Conservation (phyloP, 148 eudicot genomes). For the Tetragonia tetragonoides region DNA sequence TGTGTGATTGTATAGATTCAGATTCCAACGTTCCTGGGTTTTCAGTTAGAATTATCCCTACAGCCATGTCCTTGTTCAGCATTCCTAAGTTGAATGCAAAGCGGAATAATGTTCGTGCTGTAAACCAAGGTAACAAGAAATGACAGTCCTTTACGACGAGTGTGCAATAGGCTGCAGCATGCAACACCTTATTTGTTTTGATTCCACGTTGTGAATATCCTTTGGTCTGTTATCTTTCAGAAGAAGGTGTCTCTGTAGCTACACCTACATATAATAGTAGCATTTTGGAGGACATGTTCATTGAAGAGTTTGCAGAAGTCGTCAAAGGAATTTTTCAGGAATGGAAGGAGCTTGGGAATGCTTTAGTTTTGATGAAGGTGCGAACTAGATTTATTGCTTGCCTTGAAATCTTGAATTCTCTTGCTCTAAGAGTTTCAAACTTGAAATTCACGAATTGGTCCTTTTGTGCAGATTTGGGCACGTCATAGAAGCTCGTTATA, state of each 20-base stretch:
- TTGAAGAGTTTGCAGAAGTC: slow-evolving; percentile 62
- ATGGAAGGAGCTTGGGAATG: slow-evolving; percentile 78
- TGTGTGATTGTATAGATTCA: slow-evolving; percentile 33
- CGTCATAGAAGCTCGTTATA: slow-evolving; percentile 76
- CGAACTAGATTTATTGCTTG: slow-evolving; percentile 7
- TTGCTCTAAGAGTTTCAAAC: not conserved
- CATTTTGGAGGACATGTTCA: slow-evolving; percentile 81
- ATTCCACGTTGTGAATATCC: not conserved
- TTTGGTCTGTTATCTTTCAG: slow-evolving; percentile 15
- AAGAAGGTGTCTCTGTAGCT: slow-evolving; percentile 51
- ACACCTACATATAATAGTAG: slow-evolving; percentile 84
- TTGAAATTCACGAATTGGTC: slow-evolving; percentile 14
- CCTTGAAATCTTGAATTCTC: not conserved
- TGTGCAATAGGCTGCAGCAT: not conserved
- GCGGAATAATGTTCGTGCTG: slow-evolving; percentile 67
- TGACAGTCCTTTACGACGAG: not conserved
- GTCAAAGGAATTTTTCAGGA: slow-evolving; percentile 50
- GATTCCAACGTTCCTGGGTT: slow-evolving; percentile 40
- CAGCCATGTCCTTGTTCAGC: slow-evolving; percentile 57
- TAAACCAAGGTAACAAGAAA: slow-evolving; percentile 53
- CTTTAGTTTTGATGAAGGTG: slow-evolving; percentile 82
- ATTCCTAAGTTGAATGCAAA: slow-evolving; percentile 55
- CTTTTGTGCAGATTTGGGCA: slow-evolving; percentile 81
- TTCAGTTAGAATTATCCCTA: slow-evolving; percentile 71
- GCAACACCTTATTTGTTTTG: not conserved